These are phyloP conservation scores for Rhynchosporium secalis DNA, from an alignment of 2,329 filamentous ascomycete genomes.

Conservation along the genomic window DNA sequence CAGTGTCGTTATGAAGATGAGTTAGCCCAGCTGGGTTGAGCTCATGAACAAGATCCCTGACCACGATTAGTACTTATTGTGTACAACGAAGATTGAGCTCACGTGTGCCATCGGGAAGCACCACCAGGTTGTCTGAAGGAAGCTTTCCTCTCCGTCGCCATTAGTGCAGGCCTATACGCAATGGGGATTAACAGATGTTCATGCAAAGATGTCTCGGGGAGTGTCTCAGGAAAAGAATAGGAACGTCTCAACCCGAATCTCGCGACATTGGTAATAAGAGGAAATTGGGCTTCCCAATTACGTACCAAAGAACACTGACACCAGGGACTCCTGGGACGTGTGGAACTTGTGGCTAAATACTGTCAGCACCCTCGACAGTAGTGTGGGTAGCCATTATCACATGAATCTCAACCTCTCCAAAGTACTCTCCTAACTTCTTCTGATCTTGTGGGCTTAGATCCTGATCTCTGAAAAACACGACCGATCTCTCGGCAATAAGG, in stretches of 20 bases:
- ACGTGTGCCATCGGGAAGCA: slow-evolving; percentile 66
- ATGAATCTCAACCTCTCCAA: slow-evolving; percentile 67
- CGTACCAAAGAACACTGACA: slow-evolving; percentile 61
- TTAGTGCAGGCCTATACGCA: slow-evolving; percentile 55
- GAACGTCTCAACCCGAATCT: too few species aligned
- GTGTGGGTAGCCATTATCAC: slow-evolving; percentile 45
- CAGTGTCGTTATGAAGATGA: slow-evolving; percentile 68
- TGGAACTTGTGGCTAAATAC: slow-evolving; percentile 64
- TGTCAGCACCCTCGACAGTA: slow-evolving; percentile 11
- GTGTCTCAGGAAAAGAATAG: too few species aligned
- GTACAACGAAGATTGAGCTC: not conserved
- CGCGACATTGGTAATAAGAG: too few species aligned
- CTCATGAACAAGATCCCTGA: slow-evolving; percentile 66
- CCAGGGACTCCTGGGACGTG: slow-evolving; percentile 68
- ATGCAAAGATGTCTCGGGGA: too few species aligned
- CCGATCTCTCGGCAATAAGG: slow-evolving; percentile 45
- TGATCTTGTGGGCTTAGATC: slow-evolving; percentile 63
- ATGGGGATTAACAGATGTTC: too few species aligned
- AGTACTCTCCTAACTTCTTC: slow-evolving; percentile 61
- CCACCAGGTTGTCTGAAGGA: slow-evolving; percentile 68
- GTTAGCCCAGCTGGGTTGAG: slow-evolving; percentile 69
- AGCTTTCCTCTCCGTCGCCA: slow-evolving; percentile 59
- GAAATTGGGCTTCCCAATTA: too few species aligned
- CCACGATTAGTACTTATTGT: slow-evolving; percentile 13
- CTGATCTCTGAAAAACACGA: slow-evolving; percentile 42